phyloP scores from a whole-genome alignment of 1,284 basidiomycete genomes.

The Pulchroboletus neoregius region DNA sequence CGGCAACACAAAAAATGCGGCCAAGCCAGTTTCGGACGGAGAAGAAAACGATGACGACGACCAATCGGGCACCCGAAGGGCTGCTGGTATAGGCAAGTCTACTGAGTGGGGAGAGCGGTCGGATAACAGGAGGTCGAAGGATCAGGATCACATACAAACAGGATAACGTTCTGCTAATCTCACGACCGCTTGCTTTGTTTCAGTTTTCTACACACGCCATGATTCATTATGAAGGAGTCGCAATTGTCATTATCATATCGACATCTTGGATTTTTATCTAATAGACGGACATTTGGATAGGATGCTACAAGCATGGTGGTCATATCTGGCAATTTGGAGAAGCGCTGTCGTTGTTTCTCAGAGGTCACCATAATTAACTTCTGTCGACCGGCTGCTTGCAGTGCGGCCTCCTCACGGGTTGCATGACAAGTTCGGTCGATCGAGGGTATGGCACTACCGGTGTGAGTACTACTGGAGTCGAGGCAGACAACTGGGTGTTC shows the following conservation, averaged over 20 bases:
- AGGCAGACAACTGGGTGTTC: not conserved
- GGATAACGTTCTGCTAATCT: conserved; percentile 27
- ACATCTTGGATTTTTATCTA: conserved; percentile 32
- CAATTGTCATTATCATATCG: conserved; percentile 21
- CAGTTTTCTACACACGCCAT: conserved; percentile 11
- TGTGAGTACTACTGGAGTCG: conserved; percentile 8
- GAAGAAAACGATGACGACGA: conserved; percentile 40
- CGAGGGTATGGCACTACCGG: conserved; percentile 2
- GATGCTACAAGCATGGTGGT: conserved; percentile 19
- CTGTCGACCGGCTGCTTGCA: conserved; percentile 27
- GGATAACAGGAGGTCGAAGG: conserved; percentile 28
- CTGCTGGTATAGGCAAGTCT: conserved; percentile 20
- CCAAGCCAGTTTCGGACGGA: conserved; percentile 32
- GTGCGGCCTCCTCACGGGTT: conserved; percentile 32
- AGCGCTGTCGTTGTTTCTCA: conserved; percentile 16
- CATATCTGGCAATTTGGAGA: conserved; percentile 23
- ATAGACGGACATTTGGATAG: conserved; percentile 36
- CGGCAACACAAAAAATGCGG: conserved; percentile 27
- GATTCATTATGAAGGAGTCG: conserved; percentile 26
- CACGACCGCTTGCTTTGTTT: conserved; percentile 14
- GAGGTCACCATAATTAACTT: conserved; percentile 22
- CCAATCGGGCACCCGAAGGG: conserved; percentile 8
- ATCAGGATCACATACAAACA: conserved; percentile 23
- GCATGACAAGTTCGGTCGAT: conserved; percentile 14
- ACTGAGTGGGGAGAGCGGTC: conserved; percentile 33